Base-by-base conservation (phyloP, 2,329 filamentous ascomycete species). In the Mollisiaceae sp. region DNA sequence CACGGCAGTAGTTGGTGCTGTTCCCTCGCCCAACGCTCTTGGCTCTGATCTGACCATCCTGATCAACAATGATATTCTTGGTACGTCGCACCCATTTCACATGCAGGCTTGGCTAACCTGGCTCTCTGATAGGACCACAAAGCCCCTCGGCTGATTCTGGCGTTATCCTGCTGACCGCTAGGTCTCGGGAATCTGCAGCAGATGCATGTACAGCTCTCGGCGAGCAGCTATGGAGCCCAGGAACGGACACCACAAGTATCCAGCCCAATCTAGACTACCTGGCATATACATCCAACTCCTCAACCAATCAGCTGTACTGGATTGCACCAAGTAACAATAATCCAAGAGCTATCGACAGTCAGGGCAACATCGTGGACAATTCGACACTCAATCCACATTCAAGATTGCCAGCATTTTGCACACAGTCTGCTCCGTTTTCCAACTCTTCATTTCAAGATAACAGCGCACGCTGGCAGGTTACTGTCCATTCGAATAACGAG, bases 391-490 rank as follows among this genome's bases (percentile, higher is more conserved):
- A 75, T 4, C 63, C 69, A 20, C 65, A 69, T 36, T 70, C 76
- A 12, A 54, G 69, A n/a, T 74, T 83, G 4, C 82, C 83, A 4
- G 78, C 82, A 2, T 75, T 85, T 12, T 85, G 83, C 72, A 83
- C 82, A 0, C 82, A 85, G 65, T 68, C 68, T n/a, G 71, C 71
- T 80, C 81, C 62, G 72, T 76, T 72, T 67, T 71, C 63, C 59
- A 72, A 63, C 73, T 75, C 69, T 60, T 72, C 65, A 64, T 75
- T 35, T 70, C 71, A 75, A 8, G 76, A 77, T n/a, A 75, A 70
- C 12, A 73, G 76, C 36, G 72, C 77, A 15, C 80, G 79, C 39
- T 73, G 78, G 62, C 69, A 69, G 45, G 67, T 83, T 24, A 74
- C 76, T 15, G 73, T 84, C 11, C 65, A 77, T 5, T 78, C 80